Conservation (phyloP, 176 grass and related monocot species). For the Paspalum vaginatum region DNA sequence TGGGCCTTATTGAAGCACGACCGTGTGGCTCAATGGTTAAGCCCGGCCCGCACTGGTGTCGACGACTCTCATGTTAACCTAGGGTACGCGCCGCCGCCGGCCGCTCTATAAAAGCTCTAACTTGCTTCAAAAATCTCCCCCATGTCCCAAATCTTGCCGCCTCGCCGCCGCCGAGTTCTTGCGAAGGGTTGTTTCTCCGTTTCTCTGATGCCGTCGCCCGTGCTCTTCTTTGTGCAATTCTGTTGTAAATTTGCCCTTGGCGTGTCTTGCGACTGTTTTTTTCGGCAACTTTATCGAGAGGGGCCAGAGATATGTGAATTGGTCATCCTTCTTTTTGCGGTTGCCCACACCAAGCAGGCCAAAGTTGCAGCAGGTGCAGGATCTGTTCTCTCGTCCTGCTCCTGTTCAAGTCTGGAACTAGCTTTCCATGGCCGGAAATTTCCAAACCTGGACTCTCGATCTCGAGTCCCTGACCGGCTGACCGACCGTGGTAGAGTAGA, state of each 20-base stretch:
- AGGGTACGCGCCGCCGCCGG: conserved; percentile 5
- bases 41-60: not conserved
- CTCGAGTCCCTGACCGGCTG: no score
- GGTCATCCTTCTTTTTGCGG: conserved; percentile 41
- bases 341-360: conserved; percentile 26
- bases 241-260: not conserved
- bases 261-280: not conserved
- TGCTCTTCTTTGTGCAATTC: no score
- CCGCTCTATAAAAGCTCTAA: conserved; percentile 3
- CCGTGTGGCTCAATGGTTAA: not conserved
- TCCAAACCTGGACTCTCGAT: not conserved
- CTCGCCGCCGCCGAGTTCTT: no score
- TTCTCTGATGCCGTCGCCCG: no score
- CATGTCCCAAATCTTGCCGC: not conserved
- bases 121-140: not conserved
- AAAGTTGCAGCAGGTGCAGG: conserved; percentile 11
- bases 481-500: not conserved
- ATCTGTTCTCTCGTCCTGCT: not conserved
- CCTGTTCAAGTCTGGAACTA: conserved; percentile 9
- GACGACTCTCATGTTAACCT: not conserved
- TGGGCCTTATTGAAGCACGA: not conserved
- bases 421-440: conserved; percentile 28
- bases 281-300: conserved; percentile 49
- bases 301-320: conserved; percentile 23
- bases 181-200: not conserved